Base-by-base conservation (phyloP, 352 stramenopile genomes). In the Phytophthora idaei region DNA sequence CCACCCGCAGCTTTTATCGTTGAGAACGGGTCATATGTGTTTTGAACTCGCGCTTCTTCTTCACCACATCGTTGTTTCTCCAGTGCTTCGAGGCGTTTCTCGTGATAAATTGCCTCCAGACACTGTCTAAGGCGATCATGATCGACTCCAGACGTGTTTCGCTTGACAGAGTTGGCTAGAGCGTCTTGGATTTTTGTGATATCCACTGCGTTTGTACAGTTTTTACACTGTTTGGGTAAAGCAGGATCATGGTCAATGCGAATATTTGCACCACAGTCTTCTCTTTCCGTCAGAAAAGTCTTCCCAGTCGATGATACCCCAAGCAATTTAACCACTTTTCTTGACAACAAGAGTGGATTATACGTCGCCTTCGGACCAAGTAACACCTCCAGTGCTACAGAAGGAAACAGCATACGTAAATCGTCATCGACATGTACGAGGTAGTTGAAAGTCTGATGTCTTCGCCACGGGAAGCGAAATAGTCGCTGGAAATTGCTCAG, bases 1-100 rank as follows among this genome's bases (percentile, higher is more conserved):
- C 82, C 82, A 36, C 82, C 82, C 4, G 59, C 61, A 28, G 60
- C 50, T 64, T 88, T 89, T 50, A 91, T 89, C 1, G 64, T 60
- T 12, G 77, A 68, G 21, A 90, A 91, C 6, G 82, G 82, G 34
- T 89, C 80, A 53, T 89, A 89, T 4, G 70, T 73, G 29, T 15
- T 63, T 47, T 59, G 52, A 47, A 57, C 37, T 36, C 61, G 61
- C 25, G 50, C 49, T 29, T 62, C 71, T 54, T 68, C 71, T 21
- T 66, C 50, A 2, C 53, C 64, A n/a, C 12, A 39, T 2, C 61
- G 46, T 39, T 71, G 56, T 28, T 7, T 41, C 39, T 76, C 70
- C 2, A 48, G 17, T 2, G 34, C 25, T 47, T 90, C 80, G 0
- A 82, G 60, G n/a, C 79, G 64, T 5, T 41, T 52, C 37, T 90